Base-by-base conservation (phyloP, 768 basidiomycete species). In the Tricholoma saponaceum region DNA sequence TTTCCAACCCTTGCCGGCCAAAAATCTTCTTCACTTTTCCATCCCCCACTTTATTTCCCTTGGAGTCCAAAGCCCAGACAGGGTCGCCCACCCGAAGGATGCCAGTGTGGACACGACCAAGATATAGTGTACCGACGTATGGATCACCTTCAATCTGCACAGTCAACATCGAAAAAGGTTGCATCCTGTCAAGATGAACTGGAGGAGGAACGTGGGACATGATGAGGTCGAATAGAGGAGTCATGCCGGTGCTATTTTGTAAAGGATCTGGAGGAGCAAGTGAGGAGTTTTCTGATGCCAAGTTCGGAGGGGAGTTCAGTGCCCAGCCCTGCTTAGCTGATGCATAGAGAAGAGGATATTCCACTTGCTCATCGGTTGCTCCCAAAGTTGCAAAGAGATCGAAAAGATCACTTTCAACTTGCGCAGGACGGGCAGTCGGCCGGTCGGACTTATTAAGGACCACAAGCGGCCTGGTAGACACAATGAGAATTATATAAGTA, bases 261-360 rank as follows among this genome's bases (percentile, higher is more conserved):
- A 12, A 25, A 16, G 16, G 20, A n/a, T 50, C 52, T 7, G 12
- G 20, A 16, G 39, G 16, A 33, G 18, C 23, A 28, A 44, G 37
- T 52, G 56, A 20, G 26, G 32, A 57, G 61, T 35, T 56, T 13
- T 37, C 54, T 14, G 44, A 22, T 0, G 65, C 44, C 0, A 66
- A 46, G 6, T 61, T 62, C 10, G 65, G 63, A 12, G 69, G 62
- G 37, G 69, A 59, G 2, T 66, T 63, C 54, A 73, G 69, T 0
- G 79, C 79, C 79, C 79, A 80, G 14, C 79, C 79, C 62, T 79
- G 76, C 52, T 81, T 80, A 3, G 78, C 79, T 28, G 78, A 79
- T 12, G 79, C 76, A 59, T 81, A 81, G 54, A 81, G 72, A 0
- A 81, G 66, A 10, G 79, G 79, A 54, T 81, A 81, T 12, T 81